Conservation (phyloP, 1,284 basidiomycete genomes). For the Naganishia cerealis region DNA sequence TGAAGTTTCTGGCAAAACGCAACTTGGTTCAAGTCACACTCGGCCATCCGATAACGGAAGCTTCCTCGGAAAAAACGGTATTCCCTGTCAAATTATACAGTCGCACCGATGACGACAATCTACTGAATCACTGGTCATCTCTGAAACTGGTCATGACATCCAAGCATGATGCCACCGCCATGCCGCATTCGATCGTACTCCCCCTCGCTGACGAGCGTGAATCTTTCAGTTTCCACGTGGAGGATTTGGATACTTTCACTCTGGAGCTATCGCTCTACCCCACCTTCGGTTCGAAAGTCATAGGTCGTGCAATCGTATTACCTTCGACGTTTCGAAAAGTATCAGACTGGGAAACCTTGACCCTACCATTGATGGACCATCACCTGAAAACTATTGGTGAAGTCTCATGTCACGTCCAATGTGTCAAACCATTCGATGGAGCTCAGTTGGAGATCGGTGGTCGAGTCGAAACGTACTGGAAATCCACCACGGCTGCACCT, state of each 20-base stretch:
- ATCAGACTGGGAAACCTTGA: constrained; percentile 61
- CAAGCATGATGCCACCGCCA: constrained; percentile 74
- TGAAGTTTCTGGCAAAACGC: constrained; percentile 70
- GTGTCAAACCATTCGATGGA: constrained; percentile 86
- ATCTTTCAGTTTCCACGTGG: constrained; percentile 86
- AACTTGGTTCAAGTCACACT: constrained; percentile 84
- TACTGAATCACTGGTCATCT: constrained; percentile 61
- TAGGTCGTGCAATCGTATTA: constrained; percentile 86
- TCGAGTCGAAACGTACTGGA: constrained; percentile 94
- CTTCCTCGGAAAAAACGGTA: constrained; percentile 39
- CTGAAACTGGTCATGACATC: constrained; percentile 91
- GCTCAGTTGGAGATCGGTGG: constrained; percentile 96
- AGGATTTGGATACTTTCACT: constrained; percentile 68
- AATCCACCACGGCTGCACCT: constrained; percentile 65
- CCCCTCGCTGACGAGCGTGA: constrained; percentile 78
- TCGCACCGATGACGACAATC: constrained; percentile 49
- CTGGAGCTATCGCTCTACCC: constrained; percentile 95
- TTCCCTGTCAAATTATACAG: constrained; percentile 60
- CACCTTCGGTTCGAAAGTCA: constrained; percentile 96
- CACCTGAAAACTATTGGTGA: constrained; percentile 93
- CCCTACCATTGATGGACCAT: constrained; percentile 85
- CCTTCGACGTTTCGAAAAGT: constrained; percentile 70
- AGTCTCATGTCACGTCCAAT: constrained; percentile 83
- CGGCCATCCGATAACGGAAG: constrained; percentile 63
- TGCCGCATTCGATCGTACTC: constrained; percentile 82